Evolutionary conservation across 129 eudicot species (phyloP).

Genomic region (Heracleum sosnowskyi): DNA sequence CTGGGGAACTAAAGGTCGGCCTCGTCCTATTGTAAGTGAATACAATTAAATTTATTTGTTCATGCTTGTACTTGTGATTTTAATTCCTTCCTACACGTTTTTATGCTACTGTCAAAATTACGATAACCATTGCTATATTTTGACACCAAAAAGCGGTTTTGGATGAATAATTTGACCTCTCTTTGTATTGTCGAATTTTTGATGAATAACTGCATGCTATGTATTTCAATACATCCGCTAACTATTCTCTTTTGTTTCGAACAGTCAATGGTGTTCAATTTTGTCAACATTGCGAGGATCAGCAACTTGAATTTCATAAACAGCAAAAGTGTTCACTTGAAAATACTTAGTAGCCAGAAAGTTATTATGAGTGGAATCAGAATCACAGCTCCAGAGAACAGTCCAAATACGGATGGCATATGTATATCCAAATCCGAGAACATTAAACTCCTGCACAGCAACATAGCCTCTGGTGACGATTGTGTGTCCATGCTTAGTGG

Average conservation of each 20-base stretch:
- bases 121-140: too few relatives aligned
- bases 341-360: neutral
- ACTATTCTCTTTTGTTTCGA: neutral
- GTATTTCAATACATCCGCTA: neutral
- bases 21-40: neutral
- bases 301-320: slow-evolving; percentile 1
- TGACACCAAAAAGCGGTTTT: too few relatives aligned
- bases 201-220: neutral
- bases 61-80: too few relatives aligned
- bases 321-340: slow-evolving; percentile 13
- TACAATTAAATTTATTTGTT: too few relatives aligned
- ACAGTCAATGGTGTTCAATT: slow-evolving; percentile 4
- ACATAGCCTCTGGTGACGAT: slow-evolving; percentile 9
- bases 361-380: neutral
- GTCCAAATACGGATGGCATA: slow-evolving; percentile 19
- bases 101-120: too few relatives aligned
- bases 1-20: neutral
- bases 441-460: neutral
- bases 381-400: neutral
- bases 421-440: neutral
- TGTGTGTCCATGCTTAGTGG: slow-evolving; percentile 11
- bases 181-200: neutral
- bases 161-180: too few relatives aligned
- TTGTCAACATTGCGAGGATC: neutral
- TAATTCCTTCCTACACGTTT: too few relatives aligned